Base-by-base conservation (phyloP, 106 monocot genomes). In the Dioscorea dumetorum region DNA sequence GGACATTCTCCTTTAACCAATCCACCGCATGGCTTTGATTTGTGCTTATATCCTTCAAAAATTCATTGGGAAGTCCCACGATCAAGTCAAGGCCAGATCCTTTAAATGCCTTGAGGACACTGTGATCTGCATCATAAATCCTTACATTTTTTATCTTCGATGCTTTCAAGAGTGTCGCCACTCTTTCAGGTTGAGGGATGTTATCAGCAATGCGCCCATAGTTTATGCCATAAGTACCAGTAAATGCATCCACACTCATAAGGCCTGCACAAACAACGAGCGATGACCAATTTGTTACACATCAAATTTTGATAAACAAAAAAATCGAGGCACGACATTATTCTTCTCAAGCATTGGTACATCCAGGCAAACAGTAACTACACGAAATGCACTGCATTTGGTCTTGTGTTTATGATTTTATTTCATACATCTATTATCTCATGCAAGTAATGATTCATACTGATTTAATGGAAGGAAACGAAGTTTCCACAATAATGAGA, bases 161-260 rank as follows among this genome's bases (percentile, higher is more conserved):
- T 52, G 80, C 82, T 78, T 84, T 85, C 70, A 91, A 49, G 49
- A 88, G 80, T 50, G 77, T 72, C 8, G 85, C 91, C 7, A 88
- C 87, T 54, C 64, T 70, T 63, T 81, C 82, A 14, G 91, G 87
- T 16, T 74, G 53, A 54, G 87, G 87, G 48, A 91, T 74, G 77
- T 91, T 85, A 67, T 91, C 87, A 13, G 91, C 91, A 24, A 91
- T 70, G 67, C 91, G 74, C 28, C 91, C 91, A 70, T 91, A 91
- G 64, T 91, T 91, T 67, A 91, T 75, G 60, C 91, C 91, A 64
- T 88, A 91, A 18, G 87, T 87, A 50, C 91, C 91, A 4, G 87
- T 80, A 70, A 91, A 91, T 62, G 87, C 79, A 41, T 41, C 41
- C 41, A 41, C 41, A 41, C 9, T 41, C 41, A 6, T 10, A 41